phyloP scores from a whole-genome alignment of 306 rosid genomes.

The Cercis canadensis region DNA sequence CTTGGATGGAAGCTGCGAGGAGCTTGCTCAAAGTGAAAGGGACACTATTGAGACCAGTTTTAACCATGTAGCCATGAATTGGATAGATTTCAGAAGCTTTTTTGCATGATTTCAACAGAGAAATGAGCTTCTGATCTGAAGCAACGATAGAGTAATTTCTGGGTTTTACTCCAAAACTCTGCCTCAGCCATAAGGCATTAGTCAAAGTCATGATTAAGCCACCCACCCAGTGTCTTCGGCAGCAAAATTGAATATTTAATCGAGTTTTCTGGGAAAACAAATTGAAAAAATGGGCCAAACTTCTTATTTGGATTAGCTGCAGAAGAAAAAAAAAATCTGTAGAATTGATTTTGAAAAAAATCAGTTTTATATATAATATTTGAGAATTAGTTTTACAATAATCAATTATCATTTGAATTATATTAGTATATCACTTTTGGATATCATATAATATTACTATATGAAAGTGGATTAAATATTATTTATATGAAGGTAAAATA shows the following conservation, averaged over 20 bases:
- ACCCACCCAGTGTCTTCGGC: background rate
- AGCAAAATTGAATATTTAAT: background rate
- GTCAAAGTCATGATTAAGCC: slow-evolving; percentile 27
- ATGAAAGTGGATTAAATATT: too few species aligned
- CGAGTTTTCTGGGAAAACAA: background rate
- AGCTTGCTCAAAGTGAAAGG: slow-evolving; percentile 72
- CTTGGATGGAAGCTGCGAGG: slow-evolving; percentile 55
- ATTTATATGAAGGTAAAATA: too few species aligned
- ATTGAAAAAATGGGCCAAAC: too few species aligned
- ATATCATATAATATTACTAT: too few species aligned
- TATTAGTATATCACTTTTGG: too few species aligned
- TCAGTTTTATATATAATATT: too few species aligned
- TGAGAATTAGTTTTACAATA: too few species aligned
- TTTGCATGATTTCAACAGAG: slow-evolving; percentile 54
- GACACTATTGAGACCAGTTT: slow-evolving; percentile 47
- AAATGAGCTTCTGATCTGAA: slow-evolving; percentile 31
- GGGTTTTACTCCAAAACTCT: slow-evolving; percentile 16
- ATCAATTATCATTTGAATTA: too few species aligned
- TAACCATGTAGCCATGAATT: slow-evolving; percentile 63
- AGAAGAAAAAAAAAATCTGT: too few species aligned
- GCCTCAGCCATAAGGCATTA: slow-evolving; percentile 21
- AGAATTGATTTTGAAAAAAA: too few species aligned
- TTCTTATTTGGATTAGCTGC: too few species aligned
- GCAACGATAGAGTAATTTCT: slow-evolving; percentile 6
- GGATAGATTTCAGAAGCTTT: slow-evolving; percentile 50